These are phyloP conservation scores for Mollisia scopiformis DNA, from an alignment of 2,329 filamentous ascomycete genomes.

Conservation along the genomic window DNA sequence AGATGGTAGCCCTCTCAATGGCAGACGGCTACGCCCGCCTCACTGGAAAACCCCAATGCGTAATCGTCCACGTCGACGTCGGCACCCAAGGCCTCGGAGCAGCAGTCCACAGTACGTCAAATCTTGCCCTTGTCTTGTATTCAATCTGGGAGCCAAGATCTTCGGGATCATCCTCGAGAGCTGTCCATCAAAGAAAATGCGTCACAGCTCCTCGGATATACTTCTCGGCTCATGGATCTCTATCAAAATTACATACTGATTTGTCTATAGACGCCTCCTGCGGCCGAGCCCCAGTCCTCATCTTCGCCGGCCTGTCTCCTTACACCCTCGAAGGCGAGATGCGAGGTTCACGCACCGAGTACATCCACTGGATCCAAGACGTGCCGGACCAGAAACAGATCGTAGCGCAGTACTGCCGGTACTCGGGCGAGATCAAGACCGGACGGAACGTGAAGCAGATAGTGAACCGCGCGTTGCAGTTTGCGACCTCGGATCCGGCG, in stretches of 20 bases:
- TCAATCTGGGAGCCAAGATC: no score
- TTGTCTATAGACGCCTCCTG: conserved; percentile 72
- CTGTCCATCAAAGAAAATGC: no score
- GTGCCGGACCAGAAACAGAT: conserved; percentile 77
- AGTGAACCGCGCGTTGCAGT: conserved; percentile 72
- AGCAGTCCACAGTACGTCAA: conserved; percentile 75
- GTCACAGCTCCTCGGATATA: no score
- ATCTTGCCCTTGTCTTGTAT: no score
- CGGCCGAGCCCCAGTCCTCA: conserved; percentile 69
- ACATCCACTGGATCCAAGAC: conserved; percentile 81
- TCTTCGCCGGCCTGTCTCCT: conserved; percentile 75
- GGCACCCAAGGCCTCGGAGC: conserved; percentile 71
- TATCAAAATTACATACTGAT: no score
- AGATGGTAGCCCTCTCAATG: conserved; percentile 78
- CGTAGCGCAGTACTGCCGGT: conserved; percentile 73
- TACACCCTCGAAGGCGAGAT: conserved; percentile 75
- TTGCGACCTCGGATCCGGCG: conserved; percentile 68
- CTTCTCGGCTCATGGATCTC: no score
- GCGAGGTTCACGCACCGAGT: conserved; percentile 71
- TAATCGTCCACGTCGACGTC: conserved; percentile 71
- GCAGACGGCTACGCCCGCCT: conserved; percentile 74
- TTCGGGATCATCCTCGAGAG: no score
- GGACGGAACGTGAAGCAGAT: conserved; percentile 77
- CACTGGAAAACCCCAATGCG: conserved; percentile 68
- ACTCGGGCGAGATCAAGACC: conserved; percentile 70